Conservation (phyloP, 2,329 filamentous ascomycete genomes). For the Teratosphaeria destructans region DNA sequence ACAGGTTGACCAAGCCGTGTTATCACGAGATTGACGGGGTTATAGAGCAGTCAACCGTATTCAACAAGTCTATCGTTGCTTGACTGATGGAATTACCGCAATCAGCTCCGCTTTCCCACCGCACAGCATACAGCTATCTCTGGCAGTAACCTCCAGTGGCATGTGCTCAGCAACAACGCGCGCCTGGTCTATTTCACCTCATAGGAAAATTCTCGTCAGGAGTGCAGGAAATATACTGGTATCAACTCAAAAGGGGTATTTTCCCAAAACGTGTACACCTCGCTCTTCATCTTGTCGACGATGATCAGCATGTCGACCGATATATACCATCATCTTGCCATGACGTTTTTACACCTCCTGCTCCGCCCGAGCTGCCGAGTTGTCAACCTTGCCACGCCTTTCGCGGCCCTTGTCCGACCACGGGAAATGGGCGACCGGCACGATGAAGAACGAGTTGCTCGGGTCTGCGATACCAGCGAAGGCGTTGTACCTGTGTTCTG, state of each 20-base stretch:
- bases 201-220: not conserved
- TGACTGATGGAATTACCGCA: no score
- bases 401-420: slow-evolving; percentile 74
- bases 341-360: slow-evolving; percentile 7
- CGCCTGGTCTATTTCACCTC: not conserved
- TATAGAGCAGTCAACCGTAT: no score
- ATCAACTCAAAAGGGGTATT: not conserved
- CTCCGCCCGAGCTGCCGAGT: slow-evolving; percentile 27
- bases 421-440: slow-evolving; percentile 88
- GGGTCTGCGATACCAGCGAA: slow-evolving; percentile 46
- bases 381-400: slow-evolving; percentile 39
- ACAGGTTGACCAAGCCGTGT: no score
- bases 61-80: no score
- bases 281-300: not conserved
- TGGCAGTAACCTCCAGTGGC: no score
- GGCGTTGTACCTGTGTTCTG: slow-evolving; percentile 31
- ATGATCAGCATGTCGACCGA: not conserved
- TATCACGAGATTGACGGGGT: no score
- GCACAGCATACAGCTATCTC: no score
- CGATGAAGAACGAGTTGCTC: slow-evolving; percentile 70
- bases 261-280: not conserved
- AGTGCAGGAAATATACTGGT: not conserved
- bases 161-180: not conserved
- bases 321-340: not conserved
- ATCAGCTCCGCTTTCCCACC: not conserved